Percentiles rank a stretch among this genome's conserved stretches.
phyloP scores from a whole-genome alignment of 345 rosid species.

The Moricandia moricandioides region DNA sequence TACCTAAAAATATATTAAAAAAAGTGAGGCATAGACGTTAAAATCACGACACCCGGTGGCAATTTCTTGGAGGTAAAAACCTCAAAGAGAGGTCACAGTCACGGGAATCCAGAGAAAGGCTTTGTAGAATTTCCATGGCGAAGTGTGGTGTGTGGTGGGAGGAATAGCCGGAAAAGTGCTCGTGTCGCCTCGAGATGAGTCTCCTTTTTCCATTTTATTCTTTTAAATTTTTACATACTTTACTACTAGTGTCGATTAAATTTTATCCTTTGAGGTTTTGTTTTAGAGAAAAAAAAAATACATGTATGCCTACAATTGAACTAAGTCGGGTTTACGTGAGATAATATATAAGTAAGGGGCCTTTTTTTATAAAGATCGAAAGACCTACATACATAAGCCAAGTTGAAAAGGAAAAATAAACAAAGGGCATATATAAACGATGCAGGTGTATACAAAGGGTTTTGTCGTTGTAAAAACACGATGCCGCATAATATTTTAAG shows the following conservation, averaged over 20 bases:
- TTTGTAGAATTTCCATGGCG: conserved; percentile 55
- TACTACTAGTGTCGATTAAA: background rate
- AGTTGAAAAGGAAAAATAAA: background rate
- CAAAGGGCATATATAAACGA: background rate
- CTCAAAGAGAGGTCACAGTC: conserved; percentile 21
- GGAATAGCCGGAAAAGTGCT: conserved; percentile 98
- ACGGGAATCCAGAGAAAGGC: conserved; percentile 59
- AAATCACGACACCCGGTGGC: conserved; percentile 27
- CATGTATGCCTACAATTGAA: background rate
- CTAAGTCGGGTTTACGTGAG: background rate
- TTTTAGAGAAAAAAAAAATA: background rate
- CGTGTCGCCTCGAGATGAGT: conserved; percentile 86
- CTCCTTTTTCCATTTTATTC: conserved; percentile 12
- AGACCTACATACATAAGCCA: background rate
- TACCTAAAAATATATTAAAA: conserved; percentile 1
- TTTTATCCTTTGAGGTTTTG: conserved; percentile 24
- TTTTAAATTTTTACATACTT: conserved; percentile 1
- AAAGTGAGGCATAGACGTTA: conserved; percentile 22
- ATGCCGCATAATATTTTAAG: conserved; percentile 25
- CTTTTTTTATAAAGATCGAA: background rate
- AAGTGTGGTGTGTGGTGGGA: conserved; percentile 48
- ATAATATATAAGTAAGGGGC: background rate
- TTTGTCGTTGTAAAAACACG: conserved; percentile 26
- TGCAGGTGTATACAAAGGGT: background rate
- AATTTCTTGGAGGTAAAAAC: conserved; percentile 15